Percentiles rank a stretch among this genome's conserved stretches.
These are phyloP conservation scores for Neostapfia colusana DNA, from an alignment of 176 grass and related monocot species.

Conservation along the genomic window DNA sequence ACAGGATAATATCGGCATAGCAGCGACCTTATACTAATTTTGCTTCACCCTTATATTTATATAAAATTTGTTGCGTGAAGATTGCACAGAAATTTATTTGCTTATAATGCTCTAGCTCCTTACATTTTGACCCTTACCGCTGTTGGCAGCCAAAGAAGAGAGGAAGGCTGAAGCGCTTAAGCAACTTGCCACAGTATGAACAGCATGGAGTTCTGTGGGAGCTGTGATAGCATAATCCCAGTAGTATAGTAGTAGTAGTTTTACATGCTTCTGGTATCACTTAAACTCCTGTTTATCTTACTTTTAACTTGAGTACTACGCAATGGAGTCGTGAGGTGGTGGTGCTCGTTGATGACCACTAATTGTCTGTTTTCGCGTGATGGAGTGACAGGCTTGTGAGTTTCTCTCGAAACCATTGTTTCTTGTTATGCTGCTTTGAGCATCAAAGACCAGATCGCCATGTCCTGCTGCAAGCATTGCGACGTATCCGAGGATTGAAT, in stretches of 20 bases:
- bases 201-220: not conserved
- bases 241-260: too few species aligned
- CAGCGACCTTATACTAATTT: not conserved
- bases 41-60: not conserved
- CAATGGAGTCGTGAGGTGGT: not conserved
- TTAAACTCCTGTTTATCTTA: slow-evolving; percentile 16
- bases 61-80: not conserved
- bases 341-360: not conserved
- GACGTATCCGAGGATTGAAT: not conserved
- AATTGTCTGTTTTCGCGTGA: not conserved
- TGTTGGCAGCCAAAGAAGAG: slow-evolving; percentile 66
- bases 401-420: not conserved
- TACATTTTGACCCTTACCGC: slow-evolving; percentile 15
- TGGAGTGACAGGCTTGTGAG: not conserved
- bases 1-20: not conserved
- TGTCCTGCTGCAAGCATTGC: not conserved
- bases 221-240: not conserved
- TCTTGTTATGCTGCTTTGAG: not conserved
- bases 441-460: not conserved
- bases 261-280: not conserved
- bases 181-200: slow-evolving; percentile 29
- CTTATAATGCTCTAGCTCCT: not conserved
- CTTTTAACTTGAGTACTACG: slow-evolving; percentile 11
- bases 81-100: not conserved
- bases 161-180: slow-evolving; percentile 64